Evolutionary conservation across 1,284 basidiomycete genomes (phyloP), one percentile per base, ranked within the genome.

Genomic region (Lentinula novae-zelandiae): DNA sequence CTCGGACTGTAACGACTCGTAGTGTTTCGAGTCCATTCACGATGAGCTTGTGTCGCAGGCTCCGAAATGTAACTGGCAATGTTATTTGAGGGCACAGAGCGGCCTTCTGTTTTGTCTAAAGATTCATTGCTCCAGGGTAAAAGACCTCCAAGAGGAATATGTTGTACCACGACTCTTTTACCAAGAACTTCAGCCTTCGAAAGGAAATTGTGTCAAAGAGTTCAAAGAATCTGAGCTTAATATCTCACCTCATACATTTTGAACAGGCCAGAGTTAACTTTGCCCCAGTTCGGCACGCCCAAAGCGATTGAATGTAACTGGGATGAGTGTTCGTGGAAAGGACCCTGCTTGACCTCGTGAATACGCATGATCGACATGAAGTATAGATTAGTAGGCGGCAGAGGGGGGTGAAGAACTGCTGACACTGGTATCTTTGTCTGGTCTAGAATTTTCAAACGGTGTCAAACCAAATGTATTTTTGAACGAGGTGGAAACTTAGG

Each of bases 131-230:
- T 82, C 78, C 90, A 92, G 67, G 84, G 82, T 58, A 93, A 72
- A 13, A 92, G 69, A 4, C 92, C 92, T 22, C 95, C 96, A 31
- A 98, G 82, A 36, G 89, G 90, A 50, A 98, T 82, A 69, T 98
- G 96, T 73, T 99, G 96, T 12, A 98, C 95, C 3, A 98, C 96
- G 12, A 97, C 96, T n/a, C 90, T 83, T 74, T 98, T 98, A 9
- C 89, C 86, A 34, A 98, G 77, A n/a, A 98, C 95, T 73, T 99
- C 96, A 13, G 89, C 95, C 82, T 92, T 66, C 36, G 53, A 58
- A 42, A 48, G 53, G 20, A 33, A 53, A 51, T 48, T 10, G 42
- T 27, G 31, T 53, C 39, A 44, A 34, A 57, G 34, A 50, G n/a
- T 34, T 36, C 5, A 53, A 2, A 49, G 12, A 52, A 9, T n/a